A percentile compares a stretch with the other conserved stretches of the same genome.
Evolutionary conservation across 2,329 filamentous ascomycete genomes (phyloP).

Genomic region (Trichoderma asperellum): DNA sequence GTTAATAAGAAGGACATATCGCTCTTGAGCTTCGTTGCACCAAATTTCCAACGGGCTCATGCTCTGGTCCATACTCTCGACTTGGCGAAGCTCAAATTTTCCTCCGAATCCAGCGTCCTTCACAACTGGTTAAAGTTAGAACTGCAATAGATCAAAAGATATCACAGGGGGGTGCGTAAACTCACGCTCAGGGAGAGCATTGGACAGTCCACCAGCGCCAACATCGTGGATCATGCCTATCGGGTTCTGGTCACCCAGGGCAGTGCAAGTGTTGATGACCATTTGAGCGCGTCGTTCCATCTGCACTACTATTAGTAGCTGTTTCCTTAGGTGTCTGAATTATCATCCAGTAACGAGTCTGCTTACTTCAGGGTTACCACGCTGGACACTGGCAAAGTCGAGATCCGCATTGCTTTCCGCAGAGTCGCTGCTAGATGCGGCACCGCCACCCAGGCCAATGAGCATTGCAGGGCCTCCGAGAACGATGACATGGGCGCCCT

Average conservation of each 20-base stretch:
- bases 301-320: slow-evolving; percentile 30
- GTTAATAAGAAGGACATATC: slow-evolving; percentile 90
- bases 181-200: slow-evolving; percentile 75
- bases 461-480: slow-evolving; percentile 97
- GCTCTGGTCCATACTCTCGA: slow-evolving; percentile 85
- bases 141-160: not conserved
- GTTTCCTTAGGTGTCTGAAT: not conserved
- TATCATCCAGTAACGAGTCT: too few species aligned
- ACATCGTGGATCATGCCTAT: slow-evolving; percentile 98
- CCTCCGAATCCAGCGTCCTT: slow-evolving; percentile 91
- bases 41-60: slow-evolving; percentile 98
- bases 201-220: slow-evolving; percentile 79
- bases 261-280: slow-evolving; percentile 93
- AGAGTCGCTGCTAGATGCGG: slow-evolving; percentile 87
- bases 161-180: not conserved
- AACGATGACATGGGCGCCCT: slow-evolving; percentile 89
- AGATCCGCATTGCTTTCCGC: slow-evolving; percentile 88
- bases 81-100: slow-evolving; percentile 89
- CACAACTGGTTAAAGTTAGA: slow-evolving; percentile 56
- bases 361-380: slow-evolving; percentile 80
- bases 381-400: slow-evolving; percentile 95
- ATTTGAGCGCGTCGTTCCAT: slow-evolving; percentile 95
- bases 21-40: slow-evolving; percentile 96
- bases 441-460: slow-evolving; percentile 93
- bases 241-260: slow-evolving; percentile 81